Evolutionary conservation across 257 asterid species (phyloP), one percentile per base, ranked within the genome.

Genomic region (Plantago elongata): DNA sequence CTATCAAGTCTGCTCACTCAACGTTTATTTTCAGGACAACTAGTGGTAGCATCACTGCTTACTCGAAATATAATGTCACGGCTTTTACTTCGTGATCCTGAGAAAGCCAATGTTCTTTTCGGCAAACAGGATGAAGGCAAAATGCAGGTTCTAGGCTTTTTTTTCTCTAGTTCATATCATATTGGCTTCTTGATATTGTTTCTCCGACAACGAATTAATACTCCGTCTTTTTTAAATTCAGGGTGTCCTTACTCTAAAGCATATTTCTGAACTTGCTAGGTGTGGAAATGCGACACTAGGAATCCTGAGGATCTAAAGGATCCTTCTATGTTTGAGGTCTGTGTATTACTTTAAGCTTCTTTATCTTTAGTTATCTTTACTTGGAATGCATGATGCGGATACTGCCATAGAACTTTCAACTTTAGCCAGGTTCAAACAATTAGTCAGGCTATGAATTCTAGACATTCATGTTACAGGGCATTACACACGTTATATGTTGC

Each of bases 401-500:
- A 15, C 71, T 64, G 69, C 27, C 16, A 22, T 46, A 67, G 43
- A 40, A 54, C 54, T 62, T 37, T 55, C 57, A 64, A 67, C 50
- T 37, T 17, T 11, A 43, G 27, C 12, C 58, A 43, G 12, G 27
- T 14, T 45, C 3, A 9, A 8, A 34, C 42, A 45, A n/a, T 37
- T 34, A 34, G 1, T 34, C 40, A 34, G 40, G 40, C 7, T 34
- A 34, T 34, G 8, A 34, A 34, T 34, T n/a, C n/a, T 34, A 34
- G 5, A 34, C 8, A 34, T 34, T 65, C 61, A 60, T 60, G 61
- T 61, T 74, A 30, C 65, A 91, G 98, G 90, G 88, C 17, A 83
- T 91, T 58, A 91, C 95, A 38, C 96, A 91, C 74, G 97, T 86
- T 46, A 88, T 91, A 57, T 88, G 96, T 86, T 86, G 95, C 81